Conservation (phyloP, 1,284 basidiomycete species). For the Cutaneotrichosporon mucoides region DNA sequence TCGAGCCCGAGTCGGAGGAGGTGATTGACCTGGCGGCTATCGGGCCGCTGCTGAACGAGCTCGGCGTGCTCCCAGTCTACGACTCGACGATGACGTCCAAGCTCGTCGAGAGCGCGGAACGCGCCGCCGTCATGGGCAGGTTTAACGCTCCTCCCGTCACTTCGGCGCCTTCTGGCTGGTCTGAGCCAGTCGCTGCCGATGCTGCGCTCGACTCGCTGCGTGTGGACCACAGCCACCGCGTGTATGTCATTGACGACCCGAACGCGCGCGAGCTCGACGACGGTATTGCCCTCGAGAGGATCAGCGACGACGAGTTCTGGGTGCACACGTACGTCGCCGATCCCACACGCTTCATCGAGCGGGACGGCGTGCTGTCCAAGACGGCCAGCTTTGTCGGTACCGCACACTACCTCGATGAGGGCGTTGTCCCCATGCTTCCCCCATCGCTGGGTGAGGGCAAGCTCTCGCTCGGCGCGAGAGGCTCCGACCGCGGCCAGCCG, state of each 20-base stretch:
- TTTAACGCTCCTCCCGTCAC: neutral
- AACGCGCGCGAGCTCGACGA: constrained; percentile 88
- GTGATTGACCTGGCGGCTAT: constrained; percentile 50
- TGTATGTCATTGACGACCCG: constrained; percentile 85
- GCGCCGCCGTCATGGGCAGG: constrained; percentile 23
- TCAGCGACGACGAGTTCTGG: constrained; percentile 64
- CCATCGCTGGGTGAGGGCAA: constrained; percentile 50
- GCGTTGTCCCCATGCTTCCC: constrained; percentile 68
- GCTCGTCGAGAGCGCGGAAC: constrained; percentile 22
- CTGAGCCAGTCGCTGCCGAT: constrained; percentile 16
- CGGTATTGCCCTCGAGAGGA: constrained; percentile 73
- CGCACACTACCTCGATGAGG: constrained; percentile 64
- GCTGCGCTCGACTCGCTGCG: constrained; percentile 49
- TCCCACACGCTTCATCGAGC: constrained; percentile 73
- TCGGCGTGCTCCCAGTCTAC: constrained; percentile 72
- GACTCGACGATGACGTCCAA: constrained; percentile 51
- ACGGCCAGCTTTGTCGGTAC: constrained; percentile 56
- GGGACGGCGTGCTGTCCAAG: constrained; percentile 59
- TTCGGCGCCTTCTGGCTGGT: neutral
- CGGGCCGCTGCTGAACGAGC: constrained; percentile 57
- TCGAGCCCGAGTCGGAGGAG: constrained; percentile 43
- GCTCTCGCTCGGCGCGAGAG: constrained; percentile 57
- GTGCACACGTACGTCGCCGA: constrained; percentile 92
- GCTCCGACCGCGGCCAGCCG: constrained; percentile 38
- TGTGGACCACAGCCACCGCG: constrained; percentile 72